A percentile compares a stretch with the other conserved stretches of the same genome.
These are phyloP conservation scores for Daedaleopsis nitida DNA, from an alignment of 768 basidiomycete species.

Conservation along the genomic window DNA sequence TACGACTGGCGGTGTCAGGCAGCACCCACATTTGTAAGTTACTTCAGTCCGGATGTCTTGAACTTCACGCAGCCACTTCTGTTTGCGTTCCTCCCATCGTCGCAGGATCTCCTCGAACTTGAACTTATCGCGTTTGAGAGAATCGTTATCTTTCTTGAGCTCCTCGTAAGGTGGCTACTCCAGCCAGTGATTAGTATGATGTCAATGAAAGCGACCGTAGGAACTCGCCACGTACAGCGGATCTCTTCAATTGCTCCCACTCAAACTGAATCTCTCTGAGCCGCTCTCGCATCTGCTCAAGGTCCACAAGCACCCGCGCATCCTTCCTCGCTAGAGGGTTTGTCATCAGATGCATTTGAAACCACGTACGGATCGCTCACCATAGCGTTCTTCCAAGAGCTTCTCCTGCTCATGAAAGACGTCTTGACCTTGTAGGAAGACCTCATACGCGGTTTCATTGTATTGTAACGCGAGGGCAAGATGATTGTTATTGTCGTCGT, in stretches of 20 bases:
- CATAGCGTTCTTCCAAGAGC: conserved; percentile 73
- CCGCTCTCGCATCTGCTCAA: conserved; percentile 57
- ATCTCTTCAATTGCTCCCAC: conserved; percentile 57
- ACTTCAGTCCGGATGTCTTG: conserved; percentile 69
- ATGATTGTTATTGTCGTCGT: conserved; percentile 68
- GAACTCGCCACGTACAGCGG: conserved; percentile 48
- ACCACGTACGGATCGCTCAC: conserved; percentile 40
- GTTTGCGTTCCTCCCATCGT: conserved; percentile 68
- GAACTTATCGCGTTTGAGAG: conserved; percentile 70
- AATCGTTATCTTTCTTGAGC: conserved; percentile 60
- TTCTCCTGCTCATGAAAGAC: conserved; percentile 71
- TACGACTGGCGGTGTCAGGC: not conserved
- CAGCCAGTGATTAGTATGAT: not conserved
- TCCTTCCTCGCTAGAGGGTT: conserved; percentile 62
- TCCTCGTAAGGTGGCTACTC: conserved; percentile 55
- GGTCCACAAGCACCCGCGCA: conserved; percentile 61
- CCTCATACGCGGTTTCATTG: conserved; percentile 63
- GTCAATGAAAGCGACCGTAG: not conserved
- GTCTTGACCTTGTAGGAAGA: conserved; percentile 70
- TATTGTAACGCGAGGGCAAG: conserved; percentile 77
- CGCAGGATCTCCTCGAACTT: conserved; percentile 79
- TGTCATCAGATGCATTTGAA: conserved; percentile 8
- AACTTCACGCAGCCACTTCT: conserved; percentile 67
- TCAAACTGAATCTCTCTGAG: conserved; percentile 53
- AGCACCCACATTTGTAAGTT: conserved; percentile 48